phyloP scores from a whole-genome alignment of 2,329 filamentous ascomycete genomes.

The Ilyonectria robusta region DNA sequence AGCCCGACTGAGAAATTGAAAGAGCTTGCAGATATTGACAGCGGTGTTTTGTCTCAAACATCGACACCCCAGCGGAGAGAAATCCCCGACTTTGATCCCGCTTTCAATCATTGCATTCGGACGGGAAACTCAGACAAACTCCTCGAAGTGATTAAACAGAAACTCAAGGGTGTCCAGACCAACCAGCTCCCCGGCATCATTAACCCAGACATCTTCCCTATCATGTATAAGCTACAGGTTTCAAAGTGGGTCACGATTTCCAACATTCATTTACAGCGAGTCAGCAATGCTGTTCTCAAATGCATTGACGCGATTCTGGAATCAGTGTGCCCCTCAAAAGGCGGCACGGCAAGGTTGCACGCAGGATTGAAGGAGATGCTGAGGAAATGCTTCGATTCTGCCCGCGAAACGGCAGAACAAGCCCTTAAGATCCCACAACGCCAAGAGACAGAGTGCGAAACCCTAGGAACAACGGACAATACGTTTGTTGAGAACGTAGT shows the following conservation, averaged over 20 bases:
- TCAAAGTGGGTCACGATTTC: conserved; percentile 41
- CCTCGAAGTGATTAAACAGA: too few species aligned
- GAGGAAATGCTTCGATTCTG: conserved; percentile 6
- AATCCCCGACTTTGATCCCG: too few species aligned
- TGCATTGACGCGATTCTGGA: conserved; percentile 30
- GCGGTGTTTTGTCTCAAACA: too few species aligned
- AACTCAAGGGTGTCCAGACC: conserved; percentile 31
- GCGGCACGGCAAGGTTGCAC: conserved; percentile 32
- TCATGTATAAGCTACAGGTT: conserved; percentile 51
- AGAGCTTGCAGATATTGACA: too few species aligned
- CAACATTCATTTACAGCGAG: too few species aligned
- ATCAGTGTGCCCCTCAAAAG: conserved; percentile 28
- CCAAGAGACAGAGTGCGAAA: conserved; percentile 23
- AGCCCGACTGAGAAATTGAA: background rate
- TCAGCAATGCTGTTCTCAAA: too few species aligned
- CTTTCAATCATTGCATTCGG: too few species aligned
- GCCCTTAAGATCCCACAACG: too few species aligned
- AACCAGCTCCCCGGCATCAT: conserved; percentile 51
- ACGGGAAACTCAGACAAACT: too few species aligned
- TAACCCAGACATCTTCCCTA: conserved; percentile 50
- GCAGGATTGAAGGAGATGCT: conserved; percentile 29
- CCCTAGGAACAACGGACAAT: conserved; percentile 43
- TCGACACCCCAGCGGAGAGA: too few species aligned
- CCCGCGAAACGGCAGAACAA: background rate
- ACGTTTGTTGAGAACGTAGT: conserved; percentile 42